Base-by-base conservation (phyloP, 2,329 filamentous ascomycete genomes). In the Rutstroemia sydowiana region DNA sequence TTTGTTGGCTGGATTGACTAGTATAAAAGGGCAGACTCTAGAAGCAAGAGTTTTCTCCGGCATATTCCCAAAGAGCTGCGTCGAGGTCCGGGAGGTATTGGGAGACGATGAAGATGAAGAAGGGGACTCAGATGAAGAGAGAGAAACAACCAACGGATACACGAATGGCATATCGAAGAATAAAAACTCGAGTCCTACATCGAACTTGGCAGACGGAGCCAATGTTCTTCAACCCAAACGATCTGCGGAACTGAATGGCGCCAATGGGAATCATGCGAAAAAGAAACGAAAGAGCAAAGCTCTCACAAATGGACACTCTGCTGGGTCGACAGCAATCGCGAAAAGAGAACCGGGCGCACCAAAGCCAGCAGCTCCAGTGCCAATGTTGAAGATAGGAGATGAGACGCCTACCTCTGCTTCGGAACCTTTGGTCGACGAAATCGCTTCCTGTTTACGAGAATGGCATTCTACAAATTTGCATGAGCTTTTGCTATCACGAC, bases 381-480 rank as follows among this genome's bases (percentile, higher is more conserved):
- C 93, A 4, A 93, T 97, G 87, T 77, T 98, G 48, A 95, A 96
- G 69, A 92, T 98, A 66, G 93, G 93, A 53, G 93, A 98, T 65
- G 93, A 98, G 72, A 95, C 90, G 2, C 88, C 91, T 1, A 95
- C 89, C 0, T 96, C 90, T 5, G 76, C 81, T 14, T 84, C 87
- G 8, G 95, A 98, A 67, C 93, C 93, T 2, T 71, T 98, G 55
- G 91, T 98, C 21, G 93, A 98, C 69, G 93, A 98, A 69, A 97
- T 98, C 62, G 91, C 93, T 13, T 96, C 91, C 3, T 98, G 93
- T 67, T 72, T 98, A 57, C 82, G 93, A 61, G 93, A 98, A 76
- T 98, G 93, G 95, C 92, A 98, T 71, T 95, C 93, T 18, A 95
- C 91, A 16, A 95, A 96, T 65, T 77, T 98, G 14, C 95, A 98